Evolutionary conservation across 768 basidiomycete species (phyloP), one percentile per base, ranked within the genome.

Genomic region (Hortiboletus campestris): DNA sequence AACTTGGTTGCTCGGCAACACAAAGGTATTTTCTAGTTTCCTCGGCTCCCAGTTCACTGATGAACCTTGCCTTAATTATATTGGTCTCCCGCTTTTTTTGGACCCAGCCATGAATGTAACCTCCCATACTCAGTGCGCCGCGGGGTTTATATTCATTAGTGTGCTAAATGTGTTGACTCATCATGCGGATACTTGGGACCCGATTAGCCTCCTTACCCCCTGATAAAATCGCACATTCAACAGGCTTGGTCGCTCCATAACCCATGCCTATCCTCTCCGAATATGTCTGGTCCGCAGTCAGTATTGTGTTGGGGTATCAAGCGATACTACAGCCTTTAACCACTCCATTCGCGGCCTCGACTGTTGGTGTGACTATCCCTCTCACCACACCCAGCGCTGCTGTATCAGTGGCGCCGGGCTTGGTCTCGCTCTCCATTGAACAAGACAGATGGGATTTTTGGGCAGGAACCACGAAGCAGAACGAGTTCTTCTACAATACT

Each of bases 371-470:
- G 31, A 58, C 76, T 1, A 63, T 86, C 20, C 74, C 80, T 10
- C 57, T 77, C 38, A 52, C 60, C 11, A 62, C 75, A 19, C 78
- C 80, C 1, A 52, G 62, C 5, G 58, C 46, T 40, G 74, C 81
- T 4, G 64, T 72, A 10, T 53, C 55, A 2, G 68, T 86, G 2
- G 68, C 73, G 9, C 75, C 76, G 8, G 79, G 80, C 12, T 69
- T 86, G 13, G 60, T 88, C 28, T 85, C 84, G 0, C 80, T 88
- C 59, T 88, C 86, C 31, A 80, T 88, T 50, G 88, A 88, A 62
- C 81, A 85, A 67, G 86, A 89, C 59, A 74, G 83, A 32, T 88
- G 85, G 85, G 86, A 87, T 57, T 89, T 25, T 25, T 25, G 87
- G 86, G 71, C 72, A 12, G 86, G 88, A 14, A 75, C 74, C 11